phyloP scores from a whole-genome alignment of 2,329 filamentous ascomycete genomes.

The Verticillium zaregamsianum region DNA sequence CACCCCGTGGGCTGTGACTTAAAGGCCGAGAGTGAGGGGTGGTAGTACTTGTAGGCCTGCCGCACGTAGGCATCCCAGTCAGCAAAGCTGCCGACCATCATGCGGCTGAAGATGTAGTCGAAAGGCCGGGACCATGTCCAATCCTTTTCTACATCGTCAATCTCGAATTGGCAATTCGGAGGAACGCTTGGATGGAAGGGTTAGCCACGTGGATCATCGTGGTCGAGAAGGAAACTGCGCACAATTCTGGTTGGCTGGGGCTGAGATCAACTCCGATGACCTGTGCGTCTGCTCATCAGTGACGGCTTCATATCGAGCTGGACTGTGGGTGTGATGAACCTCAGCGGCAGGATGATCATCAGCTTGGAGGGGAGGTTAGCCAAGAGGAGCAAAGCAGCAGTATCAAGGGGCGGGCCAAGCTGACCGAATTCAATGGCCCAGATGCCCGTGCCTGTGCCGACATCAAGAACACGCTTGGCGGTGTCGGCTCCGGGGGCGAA shows the following conservation, averaged over 20 bases:
- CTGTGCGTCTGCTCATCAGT: background rate
- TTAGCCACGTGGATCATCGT: background rate
- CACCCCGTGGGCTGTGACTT: background rate
- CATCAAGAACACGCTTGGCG: slow-evolving; percentile 31
- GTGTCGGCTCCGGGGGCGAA: slow-evolving; percentile 18
- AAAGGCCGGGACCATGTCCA: slow-evolving; percentile 17
- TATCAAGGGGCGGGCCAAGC: background rate
- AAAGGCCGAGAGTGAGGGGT: background rate
- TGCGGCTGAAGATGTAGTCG: slow-evolving; percentile 18
- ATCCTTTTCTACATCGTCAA: slow-evolving; percentile 20
- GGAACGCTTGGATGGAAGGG: slow-evolving; percentile 8
- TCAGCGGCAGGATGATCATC: slow-evolving; percentile 23
- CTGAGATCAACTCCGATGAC: slow-evolving; percentile 34
- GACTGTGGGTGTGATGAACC: slow-evolving; percentile 4
- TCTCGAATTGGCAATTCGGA: slow-evolving; percentile 17
- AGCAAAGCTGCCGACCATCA: slow-evolving; percentile 15
- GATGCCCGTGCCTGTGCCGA: slow-evolving; percentile 42
- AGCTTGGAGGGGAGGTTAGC: slow-evolving; percentile 13
- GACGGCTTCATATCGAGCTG: background rate
- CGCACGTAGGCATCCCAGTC: slow-evolving; percentile 13
- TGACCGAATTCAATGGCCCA: slow-evolving; percentile 39
- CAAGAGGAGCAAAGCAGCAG: background rate
- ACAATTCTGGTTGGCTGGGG: slow-evolving; percentile 32
- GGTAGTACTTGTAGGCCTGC: slow-evolving; percentile 10
- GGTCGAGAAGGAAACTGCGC: background rate